These are phyloP conservation scores for Cymbopogon citratus DNA, from an alignment of 176 grass and related monocot species.

Conservation along the genomic window DNA sequence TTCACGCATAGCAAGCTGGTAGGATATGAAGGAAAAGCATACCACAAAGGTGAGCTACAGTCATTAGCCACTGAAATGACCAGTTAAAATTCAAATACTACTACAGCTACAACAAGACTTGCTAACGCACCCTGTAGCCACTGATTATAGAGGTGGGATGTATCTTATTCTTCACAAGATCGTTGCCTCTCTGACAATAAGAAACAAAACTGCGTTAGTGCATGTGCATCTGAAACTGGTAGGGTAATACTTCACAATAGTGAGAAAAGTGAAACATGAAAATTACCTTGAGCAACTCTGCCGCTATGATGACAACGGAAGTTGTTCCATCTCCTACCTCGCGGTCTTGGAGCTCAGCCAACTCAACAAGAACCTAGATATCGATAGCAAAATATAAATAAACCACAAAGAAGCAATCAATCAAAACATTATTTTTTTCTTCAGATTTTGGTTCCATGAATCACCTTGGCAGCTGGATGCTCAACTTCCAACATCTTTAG, in stretches of 20 bases:
- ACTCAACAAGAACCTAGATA: constrained; percentile 91
- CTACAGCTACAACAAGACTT: not conserved
- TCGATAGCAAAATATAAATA: not conserved
- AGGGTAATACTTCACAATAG: not conserved
- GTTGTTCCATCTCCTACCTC: constrained; percentile 98
- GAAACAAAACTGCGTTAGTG: constrained; percentile 1
- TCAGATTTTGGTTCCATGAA: not conserved
- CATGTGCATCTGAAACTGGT: not conserved
- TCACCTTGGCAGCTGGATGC: constrained; percentile 87
- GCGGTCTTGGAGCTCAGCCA: constrained; percentile 88
- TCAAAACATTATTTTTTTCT: not conserved
- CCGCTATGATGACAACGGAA: constrained; percentile 75
- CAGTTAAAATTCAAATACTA: constrained; percentile 8
- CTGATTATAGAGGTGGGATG: constrained; percentile 94
- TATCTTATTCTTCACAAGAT: constrained; percentile 93
- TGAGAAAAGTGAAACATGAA: not conserved
- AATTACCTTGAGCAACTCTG: constrained; percentile 86
- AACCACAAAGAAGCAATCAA: not conserved
- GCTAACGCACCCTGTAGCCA: constrained; percentile 75
- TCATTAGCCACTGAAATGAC: not conserved
- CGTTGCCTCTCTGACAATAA: constrained; percentile 67
- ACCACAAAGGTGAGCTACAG: not conserved
- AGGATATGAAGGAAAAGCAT: constrained; percentile 25
- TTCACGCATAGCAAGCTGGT: constrained; percentile 94
- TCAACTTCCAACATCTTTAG: constrained; percentile 94